Conservation (phyloP, 1,284 basidiomycete species). For the Ustilago lituana region DNA sequence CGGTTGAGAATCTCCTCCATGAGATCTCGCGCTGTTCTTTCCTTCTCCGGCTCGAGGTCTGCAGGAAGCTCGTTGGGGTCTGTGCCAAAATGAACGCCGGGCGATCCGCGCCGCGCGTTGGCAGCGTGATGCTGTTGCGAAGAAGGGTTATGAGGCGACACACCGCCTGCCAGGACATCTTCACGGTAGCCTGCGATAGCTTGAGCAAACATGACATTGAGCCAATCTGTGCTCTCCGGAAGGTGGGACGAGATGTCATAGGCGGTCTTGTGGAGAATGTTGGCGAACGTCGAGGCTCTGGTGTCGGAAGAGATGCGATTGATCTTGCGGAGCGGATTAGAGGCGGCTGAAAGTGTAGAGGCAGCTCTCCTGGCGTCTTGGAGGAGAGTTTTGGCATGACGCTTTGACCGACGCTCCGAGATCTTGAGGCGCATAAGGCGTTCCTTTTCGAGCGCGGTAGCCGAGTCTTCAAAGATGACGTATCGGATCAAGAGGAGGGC, state of each 20-base stretch:
- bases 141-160: constrained; percentile 32
- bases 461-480: constrained; percentile 71
- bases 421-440: constrained; percentile 49
- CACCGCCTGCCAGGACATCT: constrained; percentile 67
- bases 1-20: constrained; percentile 64
- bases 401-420: constrained; percentile 39
- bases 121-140: background rate
- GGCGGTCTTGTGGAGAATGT: constrained; percentile 69
- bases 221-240: constrained; percentile 72
- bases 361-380: constrained; percentile 21
- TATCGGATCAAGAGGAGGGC: constrained; percentile 68
- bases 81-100: constrained; percentile 8
- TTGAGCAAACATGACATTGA: constrained; percentile 72
- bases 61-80: constrained; percentile 3
- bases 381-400: constrained; percentile 37
- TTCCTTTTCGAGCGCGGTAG: constrained; percentile 44
- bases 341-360: background rate
- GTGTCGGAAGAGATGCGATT: constrained; percentile 30
- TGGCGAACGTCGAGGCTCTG: constrained; percentile 22
- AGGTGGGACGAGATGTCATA: constrained; percentile 72
- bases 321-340: constrained; percentile 18
- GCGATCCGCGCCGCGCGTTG: background rate
- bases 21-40: constrained; percentile 49
- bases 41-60: constrained; percentile 33
- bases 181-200: constrained; percentile 68